Conservation (phyloP, 108 stramenopile genomes). For the Stephanodiscus minutulus region DNA sequence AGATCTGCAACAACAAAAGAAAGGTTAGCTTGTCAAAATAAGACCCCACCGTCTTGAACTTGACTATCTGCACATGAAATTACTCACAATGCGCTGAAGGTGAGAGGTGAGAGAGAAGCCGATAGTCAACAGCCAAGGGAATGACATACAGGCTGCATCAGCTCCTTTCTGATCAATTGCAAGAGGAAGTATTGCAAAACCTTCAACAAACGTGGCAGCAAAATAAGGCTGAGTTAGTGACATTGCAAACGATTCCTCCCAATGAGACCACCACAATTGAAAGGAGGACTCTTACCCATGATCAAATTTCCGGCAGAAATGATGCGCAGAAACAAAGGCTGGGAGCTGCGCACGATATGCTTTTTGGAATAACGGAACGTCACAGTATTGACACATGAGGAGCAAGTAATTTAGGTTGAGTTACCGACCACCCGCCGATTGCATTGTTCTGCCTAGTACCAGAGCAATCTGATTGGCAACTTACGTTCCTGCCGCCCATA, state of each 20-base stretch:
- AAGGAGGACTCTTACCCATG: constrained; percentile 23
- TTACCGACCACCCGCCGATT: too few relatives aligned
- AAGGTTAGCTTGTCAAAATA: background rate
- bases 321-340: constrained; percentile 58
- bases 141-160: constrained; percentile 21
- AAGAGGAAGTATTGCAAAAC: constrained; percentile 37
- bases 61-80: background rate
- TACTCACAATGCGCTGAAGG: constrained; percentile 30
- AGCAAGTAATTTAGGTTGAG: too few relatives aligned
- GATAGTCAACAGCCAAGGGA: constrained; percentile 29
- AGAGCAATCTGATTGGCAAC: too few relatives aligned
- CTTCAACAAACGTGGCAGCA: background rate
- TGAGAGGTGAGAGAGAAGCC: constrained; percentile 32
- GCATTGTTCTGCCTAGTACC: too few relatives aligned
- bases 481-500: too few relatives aligned
- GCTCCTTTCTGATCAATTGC: constrained; percentile 21
- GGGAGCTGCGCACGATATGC: constrained; percentile 55
- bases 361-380: constrained; percentile 34
- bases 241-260: background rate
- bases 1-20: constrained; percentile 2
- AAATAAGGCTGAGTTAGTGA: background rate
- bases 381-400: too few relatives aligned
- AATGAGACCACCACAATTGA: background rate
- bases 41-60: background rate
- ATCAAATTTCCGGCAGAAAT: constrained; percentile 42